Evolutionary conservation across 2,329 filamentous ascomycete species (phyloP), one percentile per base, ranked within the genome.

Genomic region (Celoporthe dispersa): DNA sequence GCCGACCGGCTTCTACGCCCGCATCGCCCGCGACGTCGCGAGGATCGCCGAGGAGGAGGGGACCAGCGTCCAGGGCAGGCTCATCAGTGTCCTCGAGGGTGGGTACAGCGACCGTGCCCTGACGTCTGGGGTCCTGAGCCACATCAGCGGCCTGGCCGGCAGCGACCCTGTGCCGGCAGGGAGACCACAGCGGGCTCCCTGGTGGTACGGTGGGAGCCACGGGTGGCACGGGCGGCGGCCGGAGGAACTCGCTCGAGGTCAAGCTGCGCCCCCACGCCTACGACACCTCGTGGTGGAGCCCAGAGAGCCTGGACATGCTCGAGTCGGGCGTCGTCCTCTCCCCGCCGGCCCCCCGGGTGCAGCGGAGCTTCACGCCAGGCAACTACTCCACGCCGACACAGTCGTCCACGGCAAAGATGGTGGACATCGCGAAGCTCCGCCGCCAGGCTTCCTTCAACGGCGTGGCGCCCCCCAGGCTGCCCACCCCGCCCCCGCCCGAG

Each of bases 41-140:
- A 89, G 87, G 63, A 84, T 99, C 70, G 92, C 97, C 0, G 87
- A 92, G 55, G 94, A 98, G 78, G 90, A 93, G 75, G 92, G 87
- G 1, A 87, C 93, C 1, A 87, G 88, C 37, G 92, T 93, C 1
- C 91, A 97, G 35, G 95, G 95, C 2, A 88, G 96, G 60, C 86
- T 98, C 31, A 91, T 99, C 77, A 98, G 95, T 78, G 94, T 98
- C 2, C 86, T 99, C 31, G 96, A 99, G 80, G 96, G 96, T 41
- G 96, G 96, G 0, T 99, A 99, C 78, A 98, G 94, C 78, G 93
- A 99, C 80, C 89, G 94, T 70, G 96, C 96, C 11, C 82, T 99
- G 64, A 91, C 88, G 66, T 97, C 94, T 44, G 96, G 96, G 60
- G 91, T 98, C 3, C 82, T 98, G 70, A 97, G 94, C 78, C 96